Evolutionary conservation across 2,329 filamentous ascomycete genomes (phyloP), one percentile per base, ranked within the genome.

Genomic region (Pseudopyricularia javanii): DNA sequence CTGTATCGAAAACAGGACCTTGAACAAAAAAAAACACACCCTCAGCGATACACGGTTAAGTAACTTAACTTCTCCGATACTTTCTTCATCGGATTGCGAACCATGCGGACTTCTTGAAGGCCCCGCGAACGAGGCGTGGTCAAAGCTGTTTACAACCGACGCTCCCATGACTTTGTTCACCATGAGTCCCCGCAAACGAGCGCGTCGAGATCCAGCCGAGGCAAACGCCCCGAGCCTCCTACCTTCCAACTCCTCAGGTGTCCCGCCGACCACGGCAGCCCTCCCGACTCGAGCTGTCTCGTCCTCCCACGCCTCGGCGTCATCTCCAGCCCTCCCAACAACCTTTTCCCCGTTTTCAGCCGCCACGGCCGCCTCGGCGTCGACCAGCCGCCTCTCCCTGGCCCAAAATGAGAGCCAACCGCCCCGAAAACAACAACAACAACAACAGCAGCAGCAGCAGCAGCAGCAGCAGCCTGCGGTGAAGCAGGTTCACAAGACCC

Each of bases 401-500:
- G 32, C 22, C 17, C 4, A 20, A 20, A 12, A 34, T 24, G 30
- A n/a, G n/a, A n/a, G n/a, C n/a, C n/a, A n/a, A n/a, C n/a, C n/a
- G n/a, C n/a, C n/a, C n/a, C n/a, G n/a, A n/a, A n/a, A n/a, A n/a
- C n/a, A n/a, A n/a, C n/a, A n/a, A n/a, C n/a, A n/a, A n/a, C n/a
- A n/a, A n/a, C n/a, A n/a, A n/a, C n/a, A n/a, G n/a, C n/a, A n/a
- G n/a, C 17, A 6, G 12, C 47, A 22, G 24, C 37, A 43, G n/a
- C 48, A 33, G 5, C 48, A 20, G 8, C 48, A 28, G 20, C 26
- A 30, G 12, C 35, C 24, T 5, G 11, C 54, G 17, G 54, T 56
- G 28, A 59, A 53, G 11, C 59, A 80, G 76, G 64, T 74, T 35
- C 72, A 70, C 55, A 79, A 79, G 61, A 66, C 73, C 8, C 70